Evolutionary conservation across 305 asterid genomes (phyloP), one percentile per base, ranked within the genome.

Genomic region (Vinca major): DNA sequence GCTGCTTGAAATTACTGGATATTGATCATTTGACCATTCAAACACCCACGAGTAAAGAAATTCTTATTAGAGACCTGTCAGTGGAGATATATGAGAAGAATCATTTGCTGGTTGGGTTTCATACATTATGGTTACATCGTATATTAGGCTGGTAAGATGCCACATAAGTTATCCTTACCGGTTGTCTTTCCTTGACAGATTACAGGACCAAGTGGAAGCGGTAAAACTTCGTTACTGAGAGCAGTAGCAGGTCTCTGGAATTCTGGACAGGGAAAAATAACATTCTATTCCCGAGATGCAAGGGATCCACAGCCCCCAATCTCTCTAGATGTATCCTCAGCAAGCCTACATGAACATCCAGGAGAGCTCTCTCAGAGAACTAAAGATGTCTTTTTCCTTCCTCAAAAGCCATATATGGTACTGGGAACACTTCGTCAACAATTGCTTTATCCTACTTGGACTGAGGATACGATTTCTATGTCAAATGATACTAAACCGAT

Each of bases 171-270:
- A 41, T 68, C 14, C 62, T 74, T 48, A 78, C 21, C 67, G 56
- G 67, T 68, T 62, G 66, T 80, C 81, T 81, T 45, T 75, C 74
- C 66, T 78, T 80, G 72, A 83, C 92, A 91, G 98, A 65, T 92
- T 77, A 80, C 96, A 66, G 98, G 98, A 68, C 96, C 96, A 19
- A 92, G 98, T 77, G 98, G 98, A 62, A 86, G 95, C 77, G 98
- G 98, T 62, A 92, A 92, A 81, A 92, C 98, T 75, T 89, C 98
- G 49, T 71, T 89, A 58, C 75, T 92, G 73, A 89, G 97, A 83
- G 85, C 96, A 58, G 39, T 89, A 57, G 98, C 97, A 70, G 98
- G 98, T 74, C 90, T 89, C 71, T 92, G 98, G 98, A 86, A 77
- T 81, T 85, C 77, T 14, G 98, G 98, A 64, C 80, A 55, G 62